These are phyloP conservation scores for Hypericum perforatum DNA, from an alignment of 345 rosid species.

Conservation along the genomic window DNA sequence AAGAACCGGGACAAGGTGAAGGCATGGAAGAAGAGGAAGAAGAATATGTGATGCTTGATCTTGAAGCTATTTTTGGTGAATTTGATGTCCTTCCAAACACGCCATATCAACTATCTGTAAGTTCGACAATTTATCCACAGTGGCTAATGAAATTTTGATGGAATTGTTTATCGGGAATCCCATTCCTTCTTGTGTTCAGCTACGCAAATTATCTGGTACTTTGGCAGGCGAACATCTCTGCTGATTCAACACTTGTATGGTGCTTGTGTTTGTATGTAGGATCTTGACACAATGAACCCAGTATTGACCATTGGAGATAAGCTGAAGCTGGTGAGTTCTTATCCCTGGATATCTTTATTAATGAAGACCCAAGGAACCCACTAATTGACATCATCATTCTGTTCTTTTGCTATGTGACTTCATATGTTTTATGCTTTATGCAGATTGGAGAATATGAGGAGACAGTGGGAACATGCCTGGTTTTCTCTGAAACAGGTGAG, in stretches of 20 bases:
- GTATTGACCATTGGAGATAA: conserved; percentile 38
- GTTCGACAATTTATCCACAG: conserved; percentile 3
- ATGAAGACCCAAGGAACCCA: too few species aligned
- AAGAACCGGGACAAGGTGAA: not conserved
- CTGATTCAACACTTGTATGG: not conserved
- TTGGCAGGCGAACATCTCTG: too few species aligned
- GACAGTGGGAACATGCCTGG: conserved; percentile 47
- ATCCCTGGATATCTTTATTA: not conserved
- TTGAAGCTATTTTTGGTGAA: conserved; percentile 30
- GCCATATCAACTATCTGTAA: conserved; percentile 40
- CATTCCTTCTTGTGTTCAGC: not conserved
- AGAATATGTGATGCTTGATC: conserved; percentile 48
- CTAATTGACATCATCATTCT: too few species aligned
- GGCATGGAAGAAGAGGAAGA: conserved; percentile 15
- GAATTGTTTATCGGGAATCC: not conserved
- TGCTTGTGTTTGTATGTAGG: conserved; percentile 26
- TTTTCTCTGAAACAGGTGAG: conserved; percentile 43
- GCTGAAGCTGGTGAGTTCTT: conserved; percentile 43
- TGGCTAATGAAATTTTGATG: not conserved
- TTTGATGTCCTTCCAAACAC: conserved; percentile 38
- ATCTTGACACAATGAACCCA: conserved; percentile 49
- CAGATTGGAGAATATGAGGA: conserved; percentile 59
- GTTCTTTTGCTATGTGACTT: not conserved
- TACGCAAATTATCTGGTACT: not conserved
- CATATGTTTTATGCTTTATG: not conserved